Percentiles rank a stretch among this genome's conserved stretches.
Conservation (phyloP, 1,139 yeast genomes). For the Candida tunisiensis region DNA sequence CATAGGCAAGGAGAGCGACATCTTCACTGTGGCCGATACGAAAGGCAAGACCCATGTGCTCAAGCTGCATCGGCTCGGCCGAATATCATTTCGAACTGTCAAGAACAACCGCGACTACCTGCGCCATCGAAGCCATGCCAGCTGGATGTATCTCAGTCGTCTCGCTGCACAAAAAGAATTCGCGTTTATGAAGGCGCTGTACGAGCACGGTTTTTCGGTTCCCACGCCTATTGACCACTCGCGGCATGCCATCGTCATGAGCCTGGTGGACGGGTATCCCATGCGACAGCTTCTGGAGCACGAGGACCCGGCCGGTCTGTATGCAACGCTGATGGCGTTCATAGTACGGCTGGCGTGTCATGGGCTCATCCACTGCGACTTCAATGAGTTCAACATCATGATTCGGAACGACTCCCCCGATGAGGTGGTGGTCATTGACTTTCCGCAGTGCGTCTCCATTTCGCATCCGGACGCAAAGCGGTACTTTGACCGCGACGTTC, state of each 20-base stretch:
- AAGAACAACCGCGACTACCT: slow-evolving; percentile 88
- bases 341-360: slow-evolving; percentile 68
- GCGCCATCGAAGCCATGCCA: slow-evolving; percentile 45
- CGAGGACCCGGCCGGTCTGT: slow-evolving; percentile 48
- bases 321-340: slow-evolving; percentile 74
- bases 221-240: slow-evolving; percentile 84
- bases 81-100: slow-evolving; percentile 84
- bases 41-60: slow-evolving; percentile 47
- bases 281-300: slow-evolving; percentile 72
- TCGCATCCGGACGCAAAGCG: slow-evolving; percentile 79
- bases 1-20: slow-evolving; percentile 95
- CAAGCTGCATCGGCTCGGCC: slow-evolving; percentile 84
- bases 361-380: slow-evolving; percentile 94
- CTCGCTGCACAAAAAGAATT: slow-evolving; percentile 88
- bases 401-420: slow-evolving; percentile 42
- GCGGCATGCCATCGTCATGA: slow-evolving; percentile 89
- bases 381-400: slow-evolving; percentile 89
- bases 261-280: slow-evolving; percentile 72
- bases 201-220: slow-evolving; percentile 63
- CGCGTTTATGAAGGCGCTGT: slow-evolving; percentile 65
- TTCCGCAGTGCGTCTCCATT: slow-evolving; percentile 94
- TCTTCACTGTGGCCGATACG: slow-evolving; percentile 66
- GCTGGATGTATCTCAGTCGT: slow-evolving; percentile 86
- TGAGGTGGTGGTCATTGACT: slow-evolving; percentile 77
- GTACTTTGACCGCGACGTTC: slow-evolving; percentile 84